Evolutionary conservation across 768 basidiomycete genomes (phyloP).

Genomic region (Leccinellum albellum): DNA sequence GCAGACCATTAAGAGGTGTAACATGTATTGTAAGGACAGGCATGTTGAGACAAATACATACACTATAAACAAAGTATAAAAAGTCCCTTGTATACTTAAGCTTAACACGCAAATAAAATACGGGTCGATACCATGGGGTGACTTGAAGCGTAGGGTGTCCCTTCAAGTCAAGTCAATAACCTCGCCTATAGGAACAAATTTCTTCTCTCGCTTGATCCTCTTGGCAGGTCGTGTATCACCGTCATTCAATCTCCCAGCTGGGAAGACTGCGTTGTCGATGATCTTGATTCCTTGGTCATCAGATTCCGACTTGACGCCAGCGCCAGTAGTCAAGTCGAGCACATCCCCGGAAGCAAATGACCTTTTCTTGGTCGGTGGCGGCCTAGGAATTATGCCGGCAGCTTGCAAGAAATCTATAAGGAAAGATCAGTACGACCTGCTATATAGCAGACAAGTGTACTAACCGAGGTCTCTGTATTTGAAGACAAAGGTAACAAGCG

Average conservation of each 20-base stretch:
- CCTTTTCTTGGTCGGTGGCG: constrained; percentile 1
- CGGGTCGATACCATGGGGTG: background rate
- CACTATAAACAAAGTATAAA: background rate
- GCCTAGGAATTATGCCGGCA: constrained; percentile 24
- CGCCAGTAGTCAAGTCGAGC: constrained; percentile 19
- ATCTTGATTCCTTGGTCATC: constrained; percentile 6
- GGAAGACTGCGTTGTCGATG: background rate
- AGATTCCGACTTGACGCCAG: constrained; percentile 10
- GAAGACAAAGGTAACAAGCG: constrained; percentile 28
- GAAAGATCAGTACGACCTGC: background rate
- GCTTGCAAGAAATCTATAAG: constrained; percentile 26
- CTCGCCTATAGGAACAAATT: constrained; percentile 14
- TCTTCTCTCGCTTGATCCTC: constrained; percentile 27
- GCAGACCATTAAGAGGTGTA: background rate
- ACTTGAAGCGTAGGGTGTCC: background rate
- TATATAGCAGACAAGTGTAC: constrained; percentile 1
- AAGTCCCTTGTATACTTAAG: background rate
- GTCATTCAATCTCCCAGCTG: constrained; percentile 6
- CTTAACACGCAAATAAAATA: background rate
- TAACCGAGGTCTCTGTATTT: constrained; percentile 28
- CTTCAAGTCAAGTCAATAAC: constrained; percentile 31
- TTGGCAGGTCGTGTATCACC: constrained; percentile 14
- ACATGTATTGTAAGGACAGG: background rate
- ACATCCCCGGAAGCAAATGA: constrained; percentile 5
- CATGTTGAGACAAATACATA: background rate